Conservation (phyloP, 208 protist species). For the Crithidia mellificae region DNA sequence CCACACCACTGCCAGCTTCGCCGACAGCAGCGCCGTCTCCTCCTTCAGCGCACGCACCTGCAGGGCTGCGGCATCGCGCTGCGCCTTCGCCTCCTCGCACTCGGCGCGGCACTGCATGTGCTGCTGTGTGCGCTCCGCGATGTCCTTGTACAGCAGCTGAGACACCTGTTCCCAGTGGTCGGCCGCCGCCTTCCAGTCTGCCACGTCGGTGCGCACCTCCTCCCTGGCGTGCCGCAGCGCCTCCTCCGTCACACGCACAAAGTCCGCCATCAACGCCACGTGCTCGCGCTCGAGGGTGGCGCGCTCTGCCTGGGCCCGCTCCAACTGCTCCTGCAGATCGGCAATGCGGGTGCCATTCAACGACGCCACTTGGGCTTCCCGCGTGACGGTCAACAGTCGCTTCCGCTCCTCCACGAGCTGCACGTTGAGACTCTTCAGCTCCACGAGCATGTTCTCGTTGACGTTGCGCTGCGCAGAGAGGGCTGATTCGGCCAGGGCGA, state of each 20-base stretch:
- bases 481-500: constrained; percentile 72
- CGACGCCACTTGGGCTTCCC: constrained; percentile 55
- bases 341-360: constrained; percentile 33
- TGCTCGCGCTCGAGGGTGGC: constrained; percentile 68
- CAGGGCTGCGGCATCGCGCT: constrained; percentile 58
- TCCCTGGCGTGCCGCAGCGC: constrained; percentile 63
- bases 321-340: constrained; percentile 60
- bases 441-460: constrained; percentile 86
- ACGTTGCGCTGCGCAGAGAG: constrained; percentile 79
- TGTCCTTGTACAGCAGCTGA: constrained; percentile 87
- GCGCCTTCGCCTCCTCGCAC: constrained; percentile 81
- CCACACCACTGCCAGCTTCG: constrained; percentile 86
- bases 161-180: constrained; percentile 86
- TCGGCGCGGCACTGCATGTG: constrained; percentile 81
- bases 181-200: constrained; percentile 63
- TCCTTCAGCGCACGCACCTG: constrained; percentile 44
- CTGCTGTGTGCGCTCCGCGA: constrained; percentile 69
- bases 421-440: constrained; percentile 71
- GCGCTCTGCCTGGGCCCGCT: constrained; percentile 44
- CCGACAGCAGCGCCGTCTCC: constrained; percentile 56
- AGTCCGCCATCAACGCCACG: constrained; percentile 72
- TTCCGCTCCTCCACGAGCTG: constrained; percentile 85
- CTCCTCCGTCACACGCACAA: constrained; percentile 71
- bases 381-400: constrained; percentile 58
- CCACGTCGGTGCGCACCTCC: constrained; percentile 68